Evolutionary conservation across 1,284 basidiomycete genomes (phyloP), one percentile per base, ranked within the genome.

Genomic region (Ceratobasidium sp.): DNA sequence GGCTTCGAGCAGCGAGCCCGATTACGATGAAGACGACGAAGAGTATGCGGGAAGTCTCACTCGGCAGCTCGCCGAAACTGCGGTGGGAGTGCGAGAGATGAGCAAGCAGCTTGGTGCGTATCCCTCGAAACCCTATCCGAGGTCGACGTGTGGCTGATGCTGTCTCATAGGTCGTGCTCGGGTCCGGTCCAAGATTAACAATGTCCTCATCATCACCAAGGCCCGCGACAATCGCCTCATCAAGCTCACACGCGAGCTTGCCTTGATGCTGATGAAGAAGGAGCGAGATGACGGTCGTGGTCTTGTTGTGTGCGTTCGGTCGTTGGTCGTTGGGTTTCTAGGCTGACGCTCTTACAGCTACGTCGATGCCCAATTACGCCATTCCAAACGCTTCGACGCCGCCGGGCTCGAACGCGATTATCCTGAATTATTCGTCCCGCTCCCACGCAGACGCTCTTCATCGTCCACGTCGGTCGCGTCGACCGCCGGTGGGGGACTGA

Each of bases 201-300:
- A 88, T 74, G 87, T 99, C 73, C 87, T 99, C 75, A 96, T 99
- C 80, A 93, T 99, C 78, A 99, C 97, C 71, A 99, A 99, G 82
- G 97, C 97, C 36, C 86, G 97, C 70, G 97, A 99, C 84, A 99
- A 99, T 80, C 87, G 94, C 50, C 88, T 99, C 58, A 98, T 99
- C 84, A 91, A 92, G 79, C 87, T 98, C 57, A 99, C 97, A 0
- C 88, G 96, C 59, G 92, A 99, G 79, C 87, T 99, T 30, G 96
- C 97, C 0, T 83, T 97, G n/a, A 97, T 95, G 80, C 88, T 97
- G 74, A 97, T 97, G 96, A 85, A 86, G 76, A 94, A 90, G 81
- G 87, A 84, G 50, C 84, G 87, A 18, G 82, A 86, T 70, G 86
- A 85, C 43, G 83, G 84, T 73, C 88, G 93, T 52, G 92, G 93